phyloP scores from a whole-genome alignment of 2,329 filamentous ascomycete genomes.

The Colletotrichum gloeosporioides region DNA sequence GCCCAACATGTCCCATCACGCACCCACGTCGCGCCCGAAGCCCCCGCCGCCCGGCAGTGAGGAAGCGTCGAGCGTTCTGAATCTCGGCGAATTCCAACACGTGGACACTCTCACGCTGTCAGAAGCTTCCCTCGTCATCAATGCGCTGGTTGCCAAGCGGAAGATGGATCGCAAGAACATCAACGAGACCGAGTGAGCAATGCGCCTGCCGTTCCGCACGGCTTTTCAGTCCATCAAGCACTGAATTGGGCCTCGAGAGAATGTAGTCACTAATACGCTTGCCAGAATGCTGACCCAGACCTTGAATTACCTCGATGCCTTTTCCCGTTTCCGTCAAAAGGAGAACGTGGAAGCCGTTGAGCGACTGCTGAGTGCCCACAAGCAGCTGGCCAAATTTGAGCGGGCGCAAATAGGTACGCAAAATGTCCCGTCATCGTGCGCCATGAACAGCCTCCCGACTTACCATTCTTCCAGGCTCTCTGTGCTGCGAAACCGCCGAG shows the following conservation, averaged over 20 bases:
- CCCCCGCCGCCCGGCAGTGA: conserved; percentile 79
- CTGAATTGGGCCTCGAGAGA: background rate
- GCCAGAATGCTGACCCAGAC: conserved; percentile 82
- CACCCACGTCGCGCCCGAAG: conserved; percentile 67
- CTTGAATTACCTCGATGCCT: conserved; percentile 90
- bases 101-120: conserved; percentile 92
- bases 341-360: conserved; percentile 96
- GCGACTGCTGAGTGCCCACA: conserved; percentile 79
- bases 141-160: conserved; percentile 83
- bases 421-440: conserved; percentile 23
- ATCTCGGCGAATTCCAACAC: conserved; percentile 91
- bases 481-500: conserved; percentile 91
- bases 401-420: conserved; percentile 81
- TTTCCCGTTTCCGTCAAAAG: conserved; percentile 94
- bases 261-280: background rate
- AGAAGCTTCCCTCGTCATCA: conserved; percentile 90
- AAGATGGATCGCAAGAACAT: conserved; percentile 81
- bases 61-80: conserved; percentile 81
- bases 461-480: conserved; percentile 65
- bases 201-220: background rate
- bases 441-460: background rate
- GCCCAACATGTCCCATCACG: conserved; percentile 17
- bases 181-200: conserved; percentile 79
- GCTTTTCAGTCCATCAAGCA: background rate
- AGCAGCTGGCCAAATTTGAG: conserved; percentile 89